These are phyloP conservation scores for Arachis stenosperma DNA, from an alignment of 306 rosid species.

Conservation along the genomic window DNA sequence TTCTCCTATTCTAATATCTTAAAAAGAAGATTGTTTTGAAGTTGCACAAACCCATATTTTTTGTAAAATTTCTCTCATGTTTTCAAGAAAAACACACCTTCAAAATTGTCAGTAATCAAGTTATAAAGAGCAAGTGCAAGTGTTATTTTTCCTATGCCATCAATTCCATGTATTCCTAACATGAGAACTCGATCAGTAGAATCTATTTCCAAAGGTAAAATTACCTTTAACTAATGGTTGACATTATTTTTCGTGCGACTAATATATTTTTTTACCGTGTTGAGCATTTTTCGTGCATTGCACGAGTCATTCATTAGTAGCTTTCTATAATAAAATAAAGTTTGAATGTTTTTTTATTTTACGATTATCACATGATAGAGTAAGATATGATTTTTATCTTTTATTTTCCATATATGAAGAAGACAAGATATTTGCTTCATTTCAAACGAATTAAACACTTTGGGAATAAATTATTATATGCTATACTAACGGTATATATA, in stretches of 20 bases:
- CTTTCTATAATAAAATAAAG: no score
- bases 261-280: no score
- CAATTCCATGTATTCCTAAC: constrained; percentile 18
- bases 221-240: not conserved
- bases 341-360: no score
- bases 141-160: constrained; percentile 31
- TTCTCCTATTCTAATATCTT: not conserved
- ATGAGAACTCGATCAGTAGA: not conserved
- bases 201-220: not conserved
- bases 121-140: not conserved
- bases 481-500: no score
- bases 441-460: no score
- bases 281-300: no score
- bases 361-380: no score
- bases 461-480: no score
- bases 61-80: not conserved
- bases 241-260: no score
- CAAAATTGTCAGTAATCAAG: not conserved
- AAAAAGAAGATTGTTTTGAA: not conserved
- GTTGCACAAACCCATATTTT: not conserved
- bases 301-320: not conserved
- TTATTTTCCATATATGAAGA: no score
- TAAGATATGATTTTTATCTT: no score
- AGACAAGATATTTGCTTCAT: no score
- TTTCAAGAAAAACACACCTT: not conserved